A percentile compares a stretch with the other conserved stretches of the same genome.
Conservation (phyloP, 495 filamentous ascomycete species). For the Parmelia sp. region DNA sequence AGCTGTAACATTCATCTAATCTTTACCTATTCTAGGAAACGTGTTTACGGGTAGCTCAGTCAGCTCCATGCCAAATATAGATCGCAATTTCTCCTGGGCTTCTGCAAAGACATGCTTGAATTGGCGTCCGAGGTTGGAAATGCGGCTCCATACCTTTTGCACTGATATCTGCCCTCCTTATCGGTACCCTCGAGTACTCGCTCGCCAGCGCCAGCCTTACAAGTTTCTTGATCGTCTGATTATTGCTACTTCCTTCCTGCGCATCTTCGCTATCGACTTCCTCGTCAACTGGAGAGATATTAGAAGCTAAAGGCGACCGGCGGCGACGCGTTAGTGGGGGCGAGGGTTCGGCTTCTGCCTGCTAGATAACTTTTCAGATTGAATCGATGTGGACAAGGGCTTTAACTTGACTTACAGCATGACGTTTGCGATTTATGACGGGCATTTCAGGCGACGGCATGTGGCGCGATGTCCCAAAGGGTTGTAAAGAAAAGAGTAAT, state of each 20-base stretch:
- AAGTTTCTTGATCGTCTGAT: slow-evolving; percentile 63
- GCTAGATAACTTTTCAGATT: slow-evolving; percentile 17
- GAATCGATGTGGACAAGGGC: neutral
- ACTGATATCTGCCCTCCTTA: slow-evolving; percentile 70
- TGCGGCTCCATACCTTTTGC: slow-evolving; percentile 54
- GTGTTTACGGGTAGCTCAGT: slow-evolving; percentile 67
- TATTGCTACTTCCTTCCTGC: slow-evolving; percentile 19
- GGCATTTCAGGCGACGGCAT: slow-evolving; percentile 5
- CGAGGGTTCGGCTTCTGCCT: slow-evolving; percentile 25
- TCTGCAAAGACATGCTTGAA: slow-evolving; percentile 65
- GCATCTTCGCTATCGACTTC: slow-evolving; percentile 17
- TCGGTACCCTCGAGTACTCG: slow-evolving; percentile 75
- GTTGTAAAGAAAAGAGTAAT: neutral
- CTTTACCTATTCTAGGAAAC: too few species aligned
- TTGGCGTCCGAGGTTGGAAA: slow-evolving; percentile 33
- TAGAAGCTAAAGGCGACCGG: slow-evolving; percentile 20
- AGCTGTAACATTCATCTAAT: too few species aligned
- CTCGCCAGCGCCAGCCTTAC: slow-evolving; percentile 84
- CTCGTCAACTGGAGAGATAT: slow-evolving; percentile 22
- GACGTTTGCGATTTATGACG: slow-evolving; percentile 23
- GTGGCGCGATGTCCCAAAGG: neutral
- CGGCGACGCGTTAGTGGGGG: slow-evolving; percentile 25
- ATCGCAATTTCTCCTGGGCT: slow-evolving; percentile 58
- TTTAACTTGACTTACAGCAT: slow-evolving; percentile 13
- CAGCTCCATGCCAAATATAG: slow-evolving; percentile 80